These are phyloP conservation scores for Backusella luteola DNA, from an alignment of 192 early-diverging fungal genomes.

Conservation along the genomic window DNA sequence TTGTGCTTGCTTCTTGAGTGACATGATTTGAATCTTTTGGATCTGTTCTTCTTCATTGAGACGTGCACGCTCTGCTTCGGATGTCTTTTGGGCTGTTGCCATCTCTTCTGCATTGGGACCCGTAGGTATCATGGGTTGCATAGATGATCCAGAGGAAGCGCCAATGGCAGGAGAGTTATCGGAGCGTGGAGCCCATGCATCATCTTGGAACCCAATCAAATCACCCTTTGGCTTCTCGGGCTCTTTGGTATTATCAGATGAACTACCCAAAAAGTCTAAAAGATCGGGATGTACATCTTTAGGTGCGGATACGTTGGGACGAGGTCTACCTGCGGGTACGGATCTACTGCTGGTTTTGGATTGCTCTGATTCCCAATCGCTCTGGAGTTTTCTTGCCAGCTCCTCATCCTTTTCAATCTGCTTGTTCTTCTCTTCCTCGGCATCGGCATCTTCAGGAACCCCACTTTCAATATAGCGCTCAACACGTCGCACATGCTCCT, in stretches of 20 bases:
- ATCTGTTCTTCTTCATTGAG: constrained; percentile 14
- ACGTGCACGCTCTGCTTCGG: constrained; percentile 2
- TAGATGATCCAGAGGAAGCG: constrained; percentile 12
- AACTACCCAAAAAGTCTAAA: constrained; percentile 43
- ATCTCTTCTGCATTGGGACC: neutral
- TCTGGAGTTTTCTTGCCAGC: constrained; percentile 81
- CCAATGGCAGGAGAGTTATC: constrained; percentile 23
- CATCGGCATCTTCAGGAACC: constrained; percentile 42
- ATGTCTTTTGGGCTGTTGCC: neutral
- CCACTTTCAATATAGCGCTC: constrained; percentile 61
- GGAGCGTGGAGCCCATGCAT: constrained; percentile 51
- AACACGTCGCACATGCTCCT: constrained; percentile 81
- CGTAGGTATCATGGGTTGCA: constrained; percentile 17
- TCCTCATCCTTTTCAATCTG: constrained; percentile 79
- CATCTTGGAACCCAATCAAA: constrained; percentile 48
- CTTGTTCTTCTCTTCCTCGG: constrained; percentile 34
- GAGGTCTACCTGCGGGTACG: neutral
- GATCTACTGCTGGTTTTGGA: constrained; percentile 20
- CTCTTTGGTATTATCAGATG: constrained; percentile 10
- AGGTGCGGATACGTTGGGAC: constrained; percentile 36
- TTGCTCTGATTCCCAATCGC: constrained; percentile 55
- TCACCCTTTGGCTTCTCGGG: constrained; percentile 26
- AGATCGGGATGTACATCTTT: constrained; percentile 49
- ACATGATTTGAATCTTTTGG: constrained; percentile 16
- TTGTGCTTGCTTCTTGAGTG: constrained; percentile 2